Percentiles rank a stretch among this genome's conserved stretches.
phyloP scores from a whole-genome alignment of 2,329 filamentous ascomycete genomes.

The Colletotrichum shisoi region DNA sequence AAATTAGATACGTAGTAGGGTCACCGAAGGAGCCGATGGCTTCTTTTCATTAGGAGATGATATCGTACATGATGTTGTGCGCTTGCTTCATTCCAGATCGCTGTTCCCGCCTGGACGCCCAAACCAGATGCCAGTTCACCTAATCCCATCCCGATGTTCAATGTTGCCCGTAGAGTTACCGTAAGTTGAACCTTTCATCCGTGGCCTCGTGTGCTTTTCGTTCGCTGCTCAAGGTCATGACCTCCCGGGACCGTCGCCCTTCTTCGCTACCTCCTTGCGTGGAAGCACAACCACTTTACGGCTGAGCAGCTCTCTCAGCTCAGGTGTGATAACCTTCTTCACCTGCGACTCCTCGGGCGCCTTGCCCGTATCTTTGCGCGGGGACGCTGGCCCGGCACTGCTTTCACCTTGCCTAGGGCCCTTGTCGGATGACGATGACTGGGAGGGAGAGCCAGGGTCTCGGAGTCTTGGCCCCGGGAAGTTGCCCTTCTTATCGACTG shows the following conservation, averaged over 20 bases:
- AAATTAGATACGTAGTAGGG: neutral
- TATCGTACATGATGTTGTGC: conserved; percentile 3
- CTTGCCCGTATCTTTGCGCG: conserved; percentile 48
- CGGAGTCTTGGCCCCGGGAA: conserved; percentile 68
- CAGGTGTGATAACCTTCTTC: conserved; percentile 63
- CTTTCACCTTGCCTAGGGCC: neutral
- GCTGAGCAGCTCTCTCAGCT: conserved; percentile 63
- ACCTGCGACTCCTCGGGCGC: conserved; percentile 45
- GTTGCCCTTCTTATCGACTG: conserved; percentile 88
- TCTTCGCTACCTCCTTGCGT: conserved; percentile 48
- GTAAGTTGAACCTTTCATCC: neutral
- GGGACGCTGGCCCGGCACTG: conserved; percentile 44
- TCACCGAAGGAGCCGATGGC: neutral
- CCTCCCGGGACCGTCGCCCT: conserved; percentile 20
- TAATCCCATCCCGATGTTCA: neutral
- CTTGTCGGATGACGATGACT: conserved; percentile 31
- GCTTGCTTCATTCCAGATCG: neutral
- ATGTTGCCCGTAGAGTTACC: neutral
- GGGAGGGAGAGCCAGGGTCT: conserved; percentile 36
- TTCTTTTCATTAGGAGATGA: neutral
- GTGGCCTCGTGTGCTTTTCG: neutral
- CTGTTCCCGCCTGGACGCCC: conserved; percentile 3
- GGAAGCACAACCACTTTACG: conserved; percentile 57
- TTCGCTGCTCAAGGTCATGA: conserved; percentile 8
- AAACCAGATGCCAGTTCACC: neutral